A percentile compares a stretch with the other conserved stretches of the same genome.
phyloP scores from a whole-genome alignment of 2,329 filamentous ascomycete species.

The Trichocomaceae sp. region DNA sequence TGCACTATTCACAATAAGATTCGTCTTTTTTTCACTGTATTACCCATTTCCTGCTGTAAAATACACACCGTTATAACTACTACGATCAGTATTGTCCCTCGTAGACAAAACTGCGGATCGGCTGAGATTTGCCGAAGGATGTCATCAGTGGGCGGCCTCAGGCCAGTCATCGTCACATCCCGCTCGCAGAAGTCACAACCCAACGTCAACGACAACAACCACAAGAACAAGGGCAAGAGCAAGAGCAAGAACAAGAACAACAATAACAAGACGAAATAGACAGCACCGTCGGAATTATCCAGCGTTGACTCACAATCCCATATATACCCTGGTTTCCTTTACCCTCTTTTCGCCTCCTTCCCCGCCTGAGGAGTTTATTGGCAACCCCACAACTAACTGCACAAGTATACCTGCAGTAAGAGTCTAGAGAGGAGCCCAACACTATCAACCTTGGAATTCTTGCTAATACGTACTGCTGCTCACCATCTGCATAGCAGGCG shows the following conservation, averaged over 20 bases:
- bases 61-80: background rate
- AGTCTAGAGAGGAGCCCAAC: no score
- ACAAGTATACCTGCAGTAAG: background rate
- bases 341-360: background rate
- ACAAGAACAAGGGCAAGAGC: no score
- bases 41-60: background rate
- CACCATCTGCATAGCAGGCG: background rate
- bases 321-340: background rate
- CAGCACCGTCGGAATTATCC: background rate
- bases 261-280: background rate
- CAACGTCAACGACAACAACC: no score
- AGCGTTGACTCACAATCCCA: background rate
- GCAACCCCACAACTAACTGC: conserved; percentile 8
- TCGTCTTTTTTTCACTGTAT: background rate
- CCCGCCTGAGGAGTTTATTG: conserved; percentile 10
- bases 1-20: conserved; percentile 8
- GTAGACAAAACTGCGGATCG: background rate
- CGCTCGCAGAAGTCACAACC: no score
- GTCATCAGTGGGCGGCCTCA: background rate
- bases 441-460: background rate
- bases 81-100: no score
- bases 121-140: conserved; percentile 6
- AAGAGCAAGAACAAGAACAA: no score
- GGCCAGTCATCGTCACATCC: background rate
- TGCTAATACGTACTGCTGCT: background rate